Evolutionary conservation across 2,329 filamentous ascomycete genomes (phyloP).

Genomic region (Colletotrichum salicis): DNA sequence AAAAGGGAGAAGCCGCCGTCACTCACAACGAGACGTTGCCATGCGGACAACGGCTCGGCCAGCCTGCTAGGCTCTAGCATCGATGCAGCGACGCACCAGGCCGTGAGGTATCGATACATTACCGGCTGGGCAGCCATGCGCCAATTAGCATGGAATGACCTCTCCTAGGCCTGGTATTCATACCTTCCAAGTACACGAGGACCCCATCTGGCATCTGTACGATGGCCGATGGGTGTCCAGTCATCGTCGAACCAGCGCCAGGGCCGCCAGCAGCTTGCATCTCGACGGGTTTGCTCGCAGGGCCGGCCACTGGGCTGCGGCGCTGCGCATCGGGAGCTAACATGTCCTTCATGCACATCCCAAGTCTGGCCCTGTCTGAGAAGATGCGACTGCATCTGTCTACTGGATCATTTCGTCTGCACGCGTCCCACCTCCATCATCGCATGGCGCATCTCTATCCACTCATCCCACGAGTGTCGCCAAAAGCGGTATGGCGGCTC

Average conservation of each 20-base stretch:
- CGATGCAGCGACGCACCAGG: slow-evolving; percentile 1
- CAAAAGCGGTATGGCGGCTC: slow-evolving; percentile 37
- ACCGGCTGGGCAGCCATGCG: slow-evolving; percentile 50
- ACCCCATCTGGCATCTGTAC: slow-evolving; percentile 34
- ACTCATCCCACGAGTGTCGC: slow-evolving; percentile 31
- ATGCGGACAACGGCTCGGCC: slow-evolving; percentile 28
- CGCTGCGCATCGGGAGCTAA: slow-evolving; percentile 31
- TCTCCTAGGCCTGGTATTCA: slow-evolving; percentile 35
- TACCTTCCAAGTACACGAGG: slow-evolving; percentile 5
- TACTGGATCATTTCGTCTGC: slow-evolving; percentile 22
- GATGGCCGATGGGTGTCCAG: slow-evolving; percentile 24
- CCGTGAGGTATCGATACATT: slow-evolving; percentile 47
- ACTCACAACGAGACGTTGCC: slow-evolving; percentile 14
- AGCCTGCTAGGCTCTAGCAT: slow-evolving; percentile 9
- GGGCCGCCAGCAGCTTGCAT: slow-evolving; percentile 15
- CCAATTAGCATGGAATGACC: slow-evolving; percentile 39
- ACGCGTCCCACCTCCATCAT: slow-evolving; percentile 22
- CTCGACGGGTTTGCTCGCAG: slow-evolving; percentile 21
- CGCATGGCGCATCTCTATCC: slow-evolving; percentile 26
- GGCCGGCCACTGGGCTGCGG: not conserved
- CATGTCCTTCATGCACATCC: slow-evolving; percentile 28
- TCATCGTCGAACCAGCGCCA: slow-evolving; percentile 10
- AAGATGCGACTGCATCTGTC: slow-evolving; percentile 6
- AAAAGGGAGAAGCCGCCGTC: slow-evolving; percentile 1
- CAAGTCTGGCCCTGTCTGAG: slow-evolving; percentile 21